phyloP scores from a whole-genome alignment of 257 asterid species.

The Pogostemon cablin region DNA sequence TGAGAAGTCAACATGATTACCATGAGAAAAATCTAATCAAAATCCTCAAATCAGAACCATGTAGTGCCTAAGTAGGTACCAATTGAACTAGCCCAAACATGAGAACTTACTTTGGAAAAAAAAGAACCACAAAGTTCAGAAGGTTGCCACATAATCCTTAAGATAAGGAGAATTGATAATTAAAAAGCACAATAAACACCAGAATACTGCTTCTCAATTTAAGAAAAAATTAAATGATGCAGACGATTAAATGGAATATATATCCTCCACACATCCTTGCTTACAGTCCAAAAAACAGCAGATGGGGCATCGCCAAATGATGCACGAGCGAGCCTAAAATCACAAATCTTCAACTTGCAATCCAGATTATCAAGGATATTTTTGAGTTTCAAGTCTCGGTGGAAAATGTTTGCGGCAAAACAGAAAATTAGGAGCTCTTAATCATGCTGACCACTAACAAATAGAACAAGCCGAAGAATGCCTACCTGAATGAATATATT shows the following conservation, averaged over 20 bases:
- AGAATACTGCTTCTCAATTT: slow-evolving; percentile 18
- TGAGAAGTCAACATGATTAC: background rate
- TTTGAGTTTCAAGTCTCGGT: slow-evolving; percentile 91
- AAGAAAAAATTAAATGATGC: slow-evolving; percentile 27
- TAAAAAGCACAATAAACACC: background rate
- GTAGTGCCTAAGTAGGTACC: background rate
- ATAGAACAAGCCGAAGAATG: slow-evolving; percentile 17
- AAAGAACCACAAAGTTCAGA: slow-evolving; percentile 99
- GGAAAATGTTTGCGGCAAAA: slow-evolving; percentile 85
- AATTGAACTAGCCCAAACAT: slow-evolving; percentile 8
- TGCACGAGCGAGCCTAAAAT: slow-evolving; percentile 97
- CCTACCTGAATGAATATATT: slow-evolving; percentile 89
- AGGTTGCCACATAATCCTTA: slow-evolving; percentile 98
- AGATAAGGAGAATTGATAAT: slow-evolving; percentile 21
- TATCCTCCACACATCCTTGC: slow-evolving; percentile 27
- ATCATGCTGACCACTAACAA: background rate
- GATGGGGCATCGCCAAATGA: slow-evolving; percentile 94
- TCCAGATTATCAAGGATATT: slow-evolving; percentile 98
- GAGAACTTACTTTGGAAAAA: slow-evolving; percentile 81
- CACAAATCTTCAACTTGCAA: slow-evolving; percentile 97
- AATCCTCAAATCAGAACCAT: slow-evolving; percentile 14
- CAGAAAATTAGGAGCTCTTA: slow-evolving; percentile 20
- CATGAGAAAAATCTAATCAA: slow-evolving; percentile 12
- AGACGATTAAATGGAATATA: slow-evolving; percentile 14
- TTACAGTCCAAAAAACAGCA: slow-evolving; percentile 98